A percentile compares a stretch with the other conserved stretches of the same genome.
These are phyloP conservation scores for Sphagnum magellanicum DNA, from an alignment of 228 moss, liverwort and hornwort species.

Conservation along the genomic window DNA sequence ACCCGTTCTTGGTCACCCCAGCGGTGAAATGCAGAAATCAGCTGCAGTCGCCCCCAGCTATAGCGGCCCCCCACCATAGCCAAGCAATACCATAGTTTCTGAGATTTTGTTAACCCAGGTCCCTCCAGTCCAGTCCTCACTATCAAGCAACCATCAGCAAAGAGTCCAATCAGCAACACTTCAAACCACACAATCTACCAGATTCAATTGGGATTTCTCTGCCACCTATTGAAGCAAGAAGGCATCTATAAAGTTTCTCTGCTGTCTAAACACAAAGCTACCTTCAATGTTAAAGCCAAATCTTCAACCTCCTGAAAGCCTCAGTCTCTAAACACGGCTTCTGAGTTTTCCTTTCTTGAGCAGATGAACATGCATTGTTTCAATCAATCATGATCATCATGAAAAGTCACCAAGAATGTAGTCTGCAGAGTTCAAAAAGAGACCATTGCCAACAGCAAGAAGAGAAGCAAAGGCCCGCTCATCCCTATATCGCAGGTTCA, in stretches of 20 bases:
- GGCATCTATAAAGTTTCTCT: no score
- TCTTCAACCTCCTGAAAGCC: no score
- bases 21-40: slow-evolving; percentile 88
- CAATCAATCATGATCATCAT: no score
- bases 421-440: slow-evolving; percentile 1
- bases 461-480: slow-evolving; percentile 66
- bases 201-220: no score
- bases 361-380: no score
- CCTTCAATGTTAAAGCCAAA: no score
- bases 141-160: slow-evolving; percentile 8
- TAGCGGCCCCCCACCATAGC: slow-evolving; percentile 91
- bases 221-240: no score
- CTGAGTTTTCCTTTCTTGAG: no score
- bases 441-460: slow-evolving; percentile 70
- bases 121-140: slow-evolving; percentile 91
- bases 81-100: slow-evolving; percentile 82
- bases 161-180: background rate
- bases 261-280: no score
- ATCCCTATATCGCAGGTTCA: slow-evolving; percentile 92
- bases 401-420: no score
- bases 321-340: no score
- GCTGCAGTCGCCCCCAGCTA: slow-evolving; percentile 90
- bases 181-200: background rate
- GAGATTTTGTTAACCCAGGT: slow-evolving; percentile 71
- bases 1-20: slow-evolving; percentile 94